Percentiles rank a stretch among this genome's conserved stretches.
Evolutionary conservation across 352 stramenopile genomes (phyloP).

Genomic region (Phytophthora kernoviae): DNA sequence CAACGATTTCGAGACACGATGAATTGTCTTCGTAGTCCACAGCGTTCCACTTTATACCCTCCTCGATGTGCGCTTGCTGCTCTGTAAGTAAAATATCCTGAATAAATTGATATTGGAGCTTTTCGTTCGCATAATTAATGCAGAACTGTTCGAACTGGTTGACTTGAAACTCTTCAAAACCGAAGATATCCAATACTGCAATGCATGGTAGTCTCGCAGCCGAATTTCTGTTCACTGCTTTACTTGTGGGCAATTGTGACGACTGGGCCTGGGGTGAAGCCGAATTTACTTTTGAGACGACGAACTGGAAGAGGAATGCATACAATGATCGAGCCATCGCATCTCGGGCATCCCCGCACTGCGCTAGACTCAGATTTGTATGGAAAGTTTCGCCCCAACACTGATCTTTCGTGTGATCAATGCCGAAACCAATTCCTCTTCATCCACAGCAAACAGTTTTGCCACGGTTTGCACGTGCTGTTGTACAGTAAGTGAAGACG

Average conservation of each 20-base stretch:
- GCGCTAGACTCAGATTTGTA: conserved; percentile 65
- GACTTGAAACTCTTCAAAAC: conserved; percentile 88
- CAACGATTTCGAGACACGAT: conserved; percentile 83
- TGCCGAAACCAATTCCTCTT: conserved; percentile 50
- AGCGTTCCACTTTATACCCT: conserved; percentile 72
- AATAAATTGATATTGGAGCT: conserved; percentile 85
- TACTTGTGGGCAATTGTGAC: conserved; percentile 7
- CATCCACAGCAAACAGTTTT: conserved; percentile 49
- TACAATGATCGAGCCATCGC: conserved; percentile 82
- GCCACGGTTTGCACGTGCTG: conserved; percentile 51
- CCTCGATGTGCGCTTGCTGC: conserved; percentile 71
- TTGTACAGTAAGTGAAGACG: conserved; percentile 40
- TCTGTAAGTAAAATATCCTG: conserved; percentile 81
- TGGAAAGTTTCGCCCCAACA: conserved; percentile 72
- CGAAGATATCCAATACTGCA: conserved; percentile 91
- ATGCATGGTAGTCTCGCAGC: conserved; percentile 50
- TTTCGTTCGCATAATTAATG: conserved; percentile 87
- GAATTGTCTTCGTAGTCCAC: conserved; percentile 82
- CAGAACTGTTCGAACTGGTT: conserved; percentile 87
- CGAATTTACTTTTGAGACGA: conserved; percentile 83
- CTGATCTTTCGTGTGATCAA: conserved; percentile 75
- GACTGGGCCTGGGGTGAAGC: conserved; percentile 31
- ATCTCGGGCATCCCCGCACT: conserved; percentile 74
- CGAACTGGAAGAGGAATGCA: conserved; percentile 81
- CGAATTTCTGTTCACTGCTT: conserved; percentile 21